A percentile compares a stretch with the other conserved stretches of the same genome.
Conservation (phyloP, 805 yeast genomes). For the Candida montana region DNA sequence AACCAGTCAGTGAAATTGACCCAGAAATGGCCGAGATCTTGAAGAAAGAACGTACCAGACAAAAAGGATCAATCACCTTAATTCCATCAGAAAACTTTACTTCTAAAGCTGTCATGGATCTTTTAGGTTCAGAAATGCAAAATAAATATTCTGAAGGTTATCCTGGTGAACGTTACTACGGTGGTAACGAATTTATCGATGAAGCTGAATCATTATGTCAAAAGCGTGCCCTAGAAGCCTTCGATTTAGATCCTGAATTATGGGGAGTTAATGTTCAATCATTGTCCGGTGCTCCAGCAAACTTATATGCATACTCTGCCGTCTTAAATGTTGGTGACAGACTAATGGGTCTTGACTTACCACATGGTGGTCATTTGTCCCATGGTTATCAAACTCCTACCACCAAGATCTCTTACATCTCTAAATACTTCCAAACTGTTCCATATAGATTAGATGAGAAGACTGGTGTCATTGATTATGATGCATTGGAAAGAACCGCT, state of each 20-base stretch:
- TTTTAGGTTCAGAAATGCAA: conserved; percentile 95
- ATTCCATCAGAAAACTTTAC: conserved; percentile 98
- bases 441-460: conserved; percentile 91
- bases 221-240: conserved; percentile 89
- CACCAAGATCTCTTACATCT: conserved; percentile 90
- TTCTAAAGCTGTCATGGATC: conserved; percentile 91
- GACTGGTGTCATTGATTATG: conserved; percentile 96
- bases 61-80: conserved; percentile 86
- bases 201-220: conserved; percentile 90
- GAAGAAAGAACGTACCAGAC: conserved; percentile 81
- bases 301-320: conserved; percentile 94
- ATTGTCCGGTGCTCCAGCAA: conserved; percentile 96
- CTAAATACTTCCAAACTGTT: conserved; percentile 97
- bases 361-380: conserved; percentile 98
- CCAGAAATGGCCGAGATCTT: conserved; percentile 74
- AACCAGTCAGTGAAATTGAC: conserved; percentile 46
- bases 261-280: conserved; percentile 99
- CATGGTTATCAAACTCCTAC: conserved; percentile 97
- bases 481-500: conserved; percentile 88
- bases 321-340: conserved; percentile 93
- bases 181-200: conserved; percentile 97
- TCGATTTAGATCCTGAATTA: conserved; percentile 66
- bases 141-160: conserved; percentile 99
- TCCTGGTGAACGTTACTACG: conserved; percentile 98
- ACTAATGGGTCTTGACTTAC: conserved; percentile 95